Evolutionary conservation across 768 basidiomycete species (phyloP), one percentile per base, ranked within the genome.

Genomic region (Trametes meyenii): DNA sequence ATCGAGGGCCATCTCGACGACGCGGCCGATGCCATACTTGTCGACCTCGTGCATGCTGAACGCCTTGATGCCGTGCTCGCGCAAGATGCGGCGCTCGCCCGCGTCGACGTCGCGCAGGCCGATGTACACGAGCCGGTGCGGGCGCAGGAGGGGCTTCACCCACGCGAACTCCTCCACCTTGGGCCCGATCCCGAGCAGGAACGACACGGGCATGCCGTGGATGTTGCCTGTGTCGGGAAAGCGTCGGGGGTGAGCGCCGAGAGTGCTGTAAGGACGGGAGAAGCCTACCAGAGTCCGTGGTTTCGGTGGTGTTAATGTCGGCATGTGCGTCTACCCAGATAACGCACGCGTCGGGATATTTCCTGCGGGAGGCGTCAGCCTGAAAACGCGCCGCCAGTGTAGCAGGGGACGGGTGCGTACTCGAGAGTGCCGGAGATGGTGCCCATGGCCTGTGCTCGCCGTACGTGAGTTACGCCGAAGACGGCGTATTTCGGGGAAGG

Each of bases 311-410:
- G 75, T 99, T 98, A 78, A 99, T 94, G 72, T 98, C 97, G 19
- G 94, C 90, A 69, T 98, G 97, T 2, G 97, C 97, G 72, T 99
- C 97, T 61, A 98, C 80, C 97, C 97, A 98, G 62, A 99, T 78
- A 38, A 99, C 88, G 71, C 92, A 92, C 23, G 91, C 87, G 29
- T 93, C 84, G 13, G 90, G 88, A 70, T 92, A 82, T 48, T 80
- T 78, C 59, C 92, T 93, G 51, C 5, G 23, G 13, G 48, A 24
- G 29, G 24, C 29, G 48, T 42, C 21, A 43, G 51, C 53, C 36
- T 64, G 45, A 49, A 29, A 17, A 13, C 11, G 16, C 16, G 13
- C 19, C 21, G 39, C 16, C 16, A 38, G 24, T 24, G 45, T 12
- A 11, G 21, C 39, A 26, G 1, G 19, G 24, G 11, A 13, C 60